A percentile compares a stretch with the other conserved stretches of the same genome.
These are phyloP conservation scores for Cercospora citrullina DNA, from an alignment of 2,329 filamentous ascomycete genomes.

Conservation along the genomic window DNA sequence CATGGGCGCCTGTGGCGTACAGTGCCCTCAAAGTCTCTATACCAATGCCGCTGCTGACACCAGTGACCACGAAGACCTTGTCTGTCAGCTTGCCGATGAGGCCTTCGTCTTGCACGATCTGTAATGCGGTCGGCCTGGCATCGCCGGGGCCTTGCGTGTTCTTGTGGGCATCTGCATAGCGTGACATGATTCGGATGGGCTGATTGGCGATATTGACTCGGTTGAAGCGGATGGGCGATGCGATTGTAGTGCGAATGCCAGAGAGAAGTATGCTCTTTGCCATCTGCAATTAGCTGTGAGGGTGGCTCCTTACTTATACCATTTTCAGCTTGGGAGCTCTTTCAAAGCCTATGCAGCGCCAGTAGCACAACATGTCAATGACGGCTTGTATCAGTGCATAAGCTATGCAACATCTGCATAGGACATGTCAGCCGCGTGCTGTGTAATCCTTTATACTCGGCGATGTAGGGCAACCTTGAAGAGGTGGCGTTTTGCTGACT, in stretches of 20 bases:
- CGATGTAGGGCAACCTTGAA: not conserved
- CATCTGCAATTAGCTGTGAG: not conserved
- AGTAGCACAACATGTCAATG: not conserved
- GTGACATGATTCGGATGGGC: conserved; percentile 2
- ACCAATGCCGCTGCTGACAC: conserved; percentile 46
- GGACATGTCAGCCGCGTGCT: not conserved
- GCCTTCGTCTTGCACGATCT: conserved; percentile 27
- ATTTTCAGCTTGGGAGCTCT: not conserved
- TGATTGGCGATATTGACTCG: not conserved
- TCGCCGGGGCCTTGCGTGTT: conserved; percentile 17
- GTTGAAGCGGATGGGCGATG: not conserved
- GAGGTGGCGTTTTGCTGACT: not conserved
- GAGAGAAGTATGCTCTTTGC: not conserved
- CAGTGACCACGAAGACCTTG: conserved; percentile 47
- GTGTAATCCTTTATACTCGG: not conserved
- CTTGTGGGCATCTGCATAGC: conserved; percentile 19
- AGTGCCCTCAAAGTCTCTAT: conserved; percentile 48
- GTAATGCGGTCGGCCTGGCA: conserved; percentile 27
- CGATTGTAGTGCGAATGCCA: not conserved
- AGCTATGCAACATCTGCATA: not conserved
- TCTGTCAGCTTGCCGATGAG: conserved; percentile 33
- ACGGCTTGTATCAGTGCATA: not conserved
- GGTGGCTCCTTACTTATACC: not conserved
- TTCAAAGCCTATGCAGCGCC: not conserved
- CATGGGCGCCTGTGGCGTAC: conserved; percentile 45